These are phyloP conservation scores for Plectosphaerella sp. DNA, from an alignment of 2,329 filamentous ascomycete genomes.

Conservation along the genomic window DNA sequence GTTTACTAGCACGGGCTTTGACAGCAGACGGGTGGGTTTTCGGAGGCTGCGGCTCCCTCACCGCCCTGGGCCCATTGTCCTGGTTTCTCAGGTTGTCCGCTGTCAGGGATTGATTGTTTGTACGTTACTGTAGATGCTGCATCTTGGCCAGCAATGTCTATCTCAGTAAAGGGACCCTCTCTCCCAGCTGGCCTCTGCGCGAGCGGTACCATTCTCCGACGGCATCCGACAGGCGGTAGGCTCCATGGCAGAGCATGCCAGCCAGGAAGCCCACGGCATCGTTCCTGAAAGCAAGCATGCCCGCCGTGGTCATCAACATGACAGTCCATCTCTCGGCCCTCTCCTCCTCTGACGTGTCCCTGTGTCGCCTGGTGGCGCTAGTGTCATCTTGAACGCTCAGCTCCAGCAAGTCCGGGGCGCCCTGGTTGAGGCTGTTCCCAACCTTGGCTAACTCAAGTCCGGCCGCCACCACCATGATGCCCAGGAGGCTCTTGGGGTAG, in stretches of 20 bases:
- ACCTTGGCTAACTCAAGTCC: slow-evolving; percentile 85
- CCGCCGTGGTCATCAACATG: slow-evolving; percentile 83
- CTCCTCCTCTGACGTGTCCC: slow-evolving; percentile 61
- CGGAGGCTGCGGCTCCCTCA: too few species aligned
- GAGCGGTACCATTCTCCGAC: slow-evolving; percentile 32
- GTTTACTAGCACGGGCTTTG: too few species aligned
- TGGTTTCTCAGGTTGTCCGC: too few species aligned
- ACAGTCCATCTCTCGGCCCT: slow-evolving; percentile 75
- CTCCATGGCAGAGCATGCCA: slow-evolving; percentile 74
- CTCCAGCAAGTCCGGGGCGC: slow-evolving; percentile 56
- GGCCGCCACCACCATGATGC: slow-evolving; percentile 85
- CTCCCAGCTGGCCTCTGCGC: slow-evolving; percentile 14
- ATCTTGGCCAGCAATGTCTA: not conserved
- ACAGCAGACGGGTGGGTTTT: too few species aligned
- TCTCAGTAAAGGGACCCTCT: slow-evolving; percentile 24
- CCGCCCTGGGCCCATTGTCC: too few species aligned
- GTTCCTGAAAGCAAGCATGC: slow-evolving; percentile 81
- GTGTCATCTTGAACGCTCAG: slow-evolving; percentile 32
- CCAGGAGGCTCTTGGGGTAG: slow-evolving; percentile 75
- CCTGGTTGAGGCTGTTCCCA: slow-evolving; percentile 77
- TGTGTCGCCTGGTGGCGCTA: slow-evolving; percentile 34
- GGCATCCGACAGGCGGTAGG: slow-evolving; percentile 48
- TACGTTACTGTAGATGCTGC: not conserved
- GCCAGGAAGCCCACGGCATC: slow-evolving; percentile 83
- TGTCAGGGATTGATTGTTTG: not conserved